Percentiles rank a stretch among this genome's conserved stretches.
Conservation (phyloP, 176 grass and related monocot species). For the Leersia perrieri region DNA sequence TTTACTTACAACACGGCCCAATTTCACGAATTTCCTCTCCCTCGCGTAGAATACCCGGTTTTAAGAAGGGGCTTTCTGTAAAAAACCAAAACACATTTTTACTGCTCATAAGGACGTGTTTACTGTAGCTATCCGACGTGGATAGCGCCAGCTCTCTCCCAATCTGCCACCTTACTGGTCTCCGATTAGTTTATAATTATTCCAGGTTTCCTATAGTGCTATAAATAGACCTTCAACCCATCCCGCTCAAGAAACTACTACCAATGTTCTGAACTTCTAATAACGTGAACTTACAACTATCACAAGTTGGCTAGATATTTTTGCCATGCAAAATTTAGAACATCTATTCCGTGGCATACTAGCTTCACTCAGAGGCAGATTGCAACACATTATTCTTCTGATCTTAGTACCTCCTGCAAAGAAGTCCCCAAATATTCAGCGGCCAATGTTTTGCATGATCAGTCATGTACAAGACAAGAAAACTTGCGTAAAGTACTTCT, state of each 20-base stretch:
- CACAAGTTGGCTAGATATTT: slow-evolving; percentile 8
- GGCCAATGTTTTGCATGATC: slow-evolving; percentile 46
- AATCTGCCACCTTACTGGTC: too few relatives aligned
- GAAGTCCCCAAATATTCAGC: slow-evolving; percentile 42
- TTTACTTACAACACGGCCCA: too few relatives aligned
- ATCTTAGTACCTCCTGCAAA: slow-evolving; percentile 44
- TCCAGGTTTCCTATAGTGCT: slow-evolving; percentile 44
- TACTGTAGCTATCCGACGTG: too few relatives aligned
- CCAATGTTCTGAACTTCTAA: slow-evolving; percentile 8
- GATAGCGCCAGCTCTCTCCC: too few relatives aligned
- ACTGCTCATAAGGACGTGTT: too few relatives aligned
- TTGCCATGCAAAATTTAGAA: slow-evolving; percentile 42
- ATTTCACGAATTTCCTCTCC: too few relatives aligned
- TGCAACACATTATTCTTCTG: slow-evolving; percentile 36
- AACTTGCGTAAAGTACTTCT: slow-evolving; percentile 64
- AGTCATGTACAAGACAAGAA: slow-evolving; percentile 47
- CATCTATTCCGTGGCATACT: slow-evolving; percentile 12
- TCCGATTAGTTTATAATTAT: not conserved
- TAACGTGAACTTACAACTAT: slow-evolving; percentile 24
- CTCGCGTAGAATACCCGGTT: too few relatives aligned
- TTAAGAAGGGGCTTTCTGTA: too few relatives aligned
- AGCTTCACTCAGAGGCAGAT: slow-evolving; percentile 15
- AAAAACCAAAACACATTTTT: too few relatives aligned
- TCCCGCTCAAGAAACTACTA: slow-evolving; percentile 24
- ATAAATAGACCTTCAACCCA: slow-evolving; percentile 16